Evolutionary conservation across 176 grass and related monocot species (phyloP), one percentile per base, ranked within the genome.

Genomic region (Elaeis guineensis): DNA sequence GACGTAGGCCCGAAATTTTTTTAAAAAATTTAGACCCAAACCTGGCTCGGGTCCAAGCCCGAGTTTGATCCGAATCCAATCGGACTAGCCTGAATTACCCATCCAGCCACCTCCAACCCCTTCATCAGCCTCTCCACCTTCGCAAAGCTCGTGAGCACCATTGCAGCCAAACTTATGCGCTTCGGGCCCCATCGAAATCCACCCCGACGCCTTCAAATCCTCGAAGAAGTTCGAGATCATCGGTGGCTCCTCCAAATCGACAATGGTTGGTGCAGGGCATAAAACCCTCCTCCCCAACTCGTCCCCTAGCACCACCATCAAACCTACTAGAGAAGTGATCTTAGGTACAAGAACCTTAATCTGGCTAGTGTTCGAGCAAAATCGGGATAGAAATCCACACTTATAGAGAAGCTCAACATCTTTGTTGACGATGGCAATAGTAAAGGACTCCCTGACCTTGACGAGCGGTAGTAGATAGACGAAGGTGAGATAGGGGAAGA

Each of bases 81-180:
- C 1, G 23, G 23, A 2, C 23, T 2, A 23, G 1, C 23, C 23
- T 2, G 23, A 23, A 23, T 23, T 23, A 23, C 79, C 86, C 83
- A 95, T 0, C 83, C 80, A 8, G 49, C 53, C 2, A 80, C 80
- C 56, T 90, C 71, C 26, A 96, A 59, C 26, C 78, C 83, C 80
- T 85, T 96, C 74, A 90, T 70, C 67, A 96, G 59, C 21, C 78
- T 86, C 72, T 96, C 86, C 22, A 87, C 91, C 83, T 96, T 86
- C 0, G 83, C 75, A 26, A 78, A 79, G 81, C 82, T 84, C 8
- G 86, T 96, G 86, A 96, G 90, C 65, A 96, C 67, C 57, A 90
- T 57, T 44, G 86, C 91, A 64, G 55, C 69, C 18, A 63, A 28
- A 2, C 23, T 23, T 2, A 2, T 23, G 3, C 1, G 23, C 1